Evolutionary conservation across 78 protist species (phyloP), one percentile per base, ranked within the genome.

Genomic region (Dictyostelium intermedium): DNA sequence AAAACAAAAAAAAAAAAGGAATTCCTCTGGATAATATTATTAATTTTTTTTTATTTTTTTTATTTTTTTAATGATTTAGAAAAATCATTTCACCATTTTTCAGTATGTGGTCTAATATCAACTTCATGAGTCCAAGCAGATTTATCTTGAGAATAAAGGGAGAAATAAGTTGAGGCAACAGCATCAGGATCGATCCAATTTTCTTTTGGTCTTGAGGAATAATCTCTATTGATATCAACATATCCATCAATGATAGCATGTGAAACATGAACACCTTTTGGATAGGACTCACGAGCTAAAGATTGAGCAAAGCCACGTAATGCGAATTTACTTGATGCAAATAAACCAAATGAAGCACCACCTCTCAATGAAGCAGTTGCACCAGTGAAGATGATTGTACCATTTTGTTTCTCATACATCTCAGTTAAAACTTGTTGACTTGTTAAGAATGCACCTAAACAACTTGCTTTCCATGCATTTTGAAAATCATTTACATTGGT

Each of bases 301-400:
- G 96, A 91, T 56, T 92, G 96, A 43, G 95, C 84, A 1, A 95
- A 61, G 10, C 96, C 84, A 23, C 97, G 70, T n/a, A 95, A 34
- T 14, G 87, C 97, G 34, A 39, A 91, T 63, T 95, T 95, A n/a
- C 94, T 91, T 10, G 35, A 14, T 7, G 97, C 91, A 50, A 95
- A 95, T 32, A 13, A 30, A 16, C 63, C 47, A 14, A 91, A 92
- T 10, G 50, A 18, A 23, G 86, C 91, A 25, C 82, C 43, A 30
- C 97, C 97, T 34, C 82, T 74, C 14, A 91, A 23, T 20, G 96
- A 91, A 2, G 97, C 95, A 76, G 97, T 95, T 18, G 97, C 97
- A 11, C 97, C 97, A 37, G 97, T 95, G 20, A 95, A 86, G 10
- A 95, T 61, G 86, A 95, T 82, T 13, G 97, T 86, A 34, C 97